Conservation (phyloP, 2,329 filamentous ascomycete genomes). For the Fusarium abutilonis region DNA sequence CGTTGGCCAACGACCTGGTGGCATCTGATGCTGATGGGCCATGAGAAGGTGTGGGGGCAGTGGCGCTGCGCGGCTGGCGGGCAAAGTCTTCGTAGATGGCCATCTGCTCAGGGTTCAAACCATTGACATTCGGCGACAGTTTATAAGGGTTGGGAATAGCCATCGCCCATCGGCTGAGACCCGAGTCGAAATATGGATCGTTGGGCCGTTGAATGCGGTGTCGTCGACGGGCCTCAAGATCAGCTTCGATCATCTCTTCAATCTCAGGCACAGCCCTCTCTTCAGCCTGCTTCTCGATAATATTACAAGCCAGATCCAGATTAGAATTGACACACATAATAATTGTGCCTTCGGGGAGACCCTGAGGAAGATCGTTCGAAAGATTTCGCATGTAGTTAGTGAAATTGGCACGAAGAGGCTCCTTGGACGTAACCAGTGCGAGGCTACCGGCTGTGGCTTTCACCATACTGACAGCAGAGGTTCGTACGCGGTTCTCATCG, state of each 20-base stretch:
- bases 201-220: slow-evolving; percentile 80
- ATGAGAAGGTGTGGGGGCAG: slow-evolving; percentile 65
- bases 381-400: slow-evolving; percentile 90
- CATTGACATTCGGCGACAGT: slow-evolving; percentile 73
- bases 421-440: slow-evolving; percentile 97
- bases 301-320: slow-evolving; percentile 88
- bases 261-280: slow-evolving; percentile 94
- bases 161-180: slow-evolving; percentile 88
- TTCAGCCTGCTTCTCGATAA: slow-evolving; percentile 96
- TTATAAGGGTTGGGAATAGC: slow-evolving; percentile 95
- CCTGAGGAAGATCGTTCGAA: slow-evolving; percentile 76
- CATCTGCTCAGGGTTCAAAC: slow-evolving; percentile 90
- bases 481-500: slow-evolving; percentile 86
- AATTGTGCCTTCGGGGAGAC: slow-evolving; percentile 91
- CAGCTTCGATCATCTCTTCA: slow-evolving; percentile 87
- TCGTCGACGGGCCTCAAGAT: slow-evolving; percentile 79
- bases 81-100: slow-evolving; percentile 98
- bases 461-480: slow-evolving; percentile 91
- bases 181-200: slow-evolving; percentile 84
- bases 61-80: slow-evolving; percentile 75
- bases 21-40: slow-evolving; percentile 68
- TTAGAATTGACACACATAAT: slow-evolving; percentile 99
- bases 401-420: slow-evolving; percentile 94
- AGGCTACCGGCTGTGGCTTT: slow-evolving; percentile 93
- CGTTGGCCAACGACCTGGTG: slow-evolving; percentile 69